These are phyloP conservation scores for Thraustochytrium striatum DNA, from an alignment of 352 stramenopile species.

Conservation along the genomic window DNA sequence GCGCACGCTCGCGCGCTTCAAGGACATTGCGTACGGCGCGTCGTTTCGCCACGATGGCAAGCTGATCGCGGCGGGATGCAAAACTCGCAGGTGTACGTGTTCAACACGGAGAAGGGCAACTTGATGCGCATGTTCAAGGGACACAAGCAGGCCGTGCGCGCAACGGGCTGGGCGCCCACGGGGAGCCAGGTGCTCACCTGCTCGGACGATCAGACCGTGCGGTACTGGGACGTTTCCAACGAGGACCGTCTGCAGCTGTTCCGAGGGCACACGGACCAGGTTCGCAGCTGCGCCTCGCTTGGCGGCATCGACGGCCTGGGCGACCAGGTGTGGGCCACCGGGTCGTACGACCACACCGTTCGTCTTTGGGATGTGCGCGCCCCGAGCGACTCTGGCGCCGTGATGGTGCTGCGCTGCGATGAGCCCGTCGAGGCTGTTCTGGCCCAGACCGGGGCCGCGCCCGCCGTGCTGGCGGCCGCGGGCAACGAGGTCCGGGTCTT, in stretches of 20 bases:
- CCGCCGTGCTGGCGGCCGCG: conserved; percentile 71
- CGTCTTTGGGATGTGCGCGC: conserved; percentile 82
- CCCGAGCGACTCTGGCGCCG: conserved; percentile 61
- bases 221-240: conserved; percentile 77
- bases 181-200: conserved; percentile 78
- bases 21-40: conserved; percentile 50
- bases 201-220: conserved; percentile 79
- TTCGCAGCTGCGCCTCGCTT: conserved; percentile 57
- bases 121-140: conserved; percentile 78
- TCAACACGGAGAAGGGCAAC: conserved; percentile 72
- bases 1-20: conserved; percentile 48
- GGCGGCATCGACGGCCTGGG: conserved; percentile 60
- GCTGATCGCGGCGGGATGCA: conserved; percentile 72
- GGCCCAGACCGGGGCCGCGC: conserved; percentile 71
- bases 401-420: conserved; percentile 70
- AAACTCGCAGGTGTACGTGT: conserved; percentile 71
- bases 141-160: conserved; percentile 70
- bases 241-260: conserved; percentile 69
- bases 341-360: conserved; percentile 85
- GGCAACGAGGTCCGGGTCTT: conserved; percentile 84
- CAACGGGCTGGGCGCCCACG: conserved; percentile 70
- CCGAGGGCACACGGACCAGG: conserved; percentile 78
- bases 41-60: conserved; percentile 76
- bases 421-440: conserved; percentile 78
- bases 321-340: conserved; percentile 73